Base-by-base conservation (phyloP, 1,139 yeast species). In the Hansenula sp. region DNA sequence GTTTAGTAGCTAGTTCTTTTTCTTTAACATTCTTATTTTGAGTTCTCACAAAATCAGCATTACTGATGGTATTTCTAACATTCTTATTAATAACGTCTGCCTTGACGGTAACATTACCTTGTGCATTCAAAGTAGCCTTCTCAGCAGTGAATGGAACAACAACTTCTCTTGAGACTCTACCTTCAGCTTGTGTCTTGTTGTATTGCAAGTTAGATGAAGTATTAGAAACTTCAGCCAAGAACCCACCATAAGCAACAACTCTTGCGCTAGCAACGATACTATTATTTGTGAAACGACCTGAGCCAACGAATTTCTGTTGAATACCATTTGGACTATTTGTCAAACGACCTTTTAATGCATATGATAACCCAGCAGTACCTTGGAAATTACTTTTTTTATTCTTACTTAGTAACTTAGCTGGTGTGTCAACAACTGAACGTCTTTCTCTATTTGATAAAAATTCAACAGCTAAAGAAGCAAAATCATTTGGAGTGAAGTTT, bases 181-280 rank as follows among this genome's bases (percentile, higher is more conserved):
- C 52, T 3, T 38, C 33, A 15, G 43, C 30, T 16, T 33, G 39
- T 5, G 50, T 47, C 9, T 50, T 47, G 7, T 39, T 41, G n/a
- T 35, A 47, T 39, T 52, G 55, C n/a, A 34, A 24, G 10, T 29
- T 24, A 8, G 42, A 24, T 12, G 33, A 12, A 15, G 11, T 36
- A 16, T 18, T 40, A 18, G 55, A 53, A 2, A 57, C 57, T 60
- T 68, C 53, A 3, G 65, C 81, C 36, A 83, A 72, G 53, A 86
- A 84, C n/a, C 96, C 96, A 57, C 86, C 94, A 52, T 84, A 71
- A 9, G 88, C 91, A 27, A 81, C 83, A 42, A 72, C 74, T 47
- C 75, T 70, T 25, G 52, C 48, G 5, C 45, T 35, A n/a, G 62
- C 54, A 21, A 21, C 25, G 9, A 21, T 9, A 33, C 60, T 62